Percentiles rank a stretch among this genome's conserved stretches.
These are phyloP conservation scores for Lentinula edodes DNA, from an alignment of 768 basidiomycete species.

Conservation along the genomic window DNA sequence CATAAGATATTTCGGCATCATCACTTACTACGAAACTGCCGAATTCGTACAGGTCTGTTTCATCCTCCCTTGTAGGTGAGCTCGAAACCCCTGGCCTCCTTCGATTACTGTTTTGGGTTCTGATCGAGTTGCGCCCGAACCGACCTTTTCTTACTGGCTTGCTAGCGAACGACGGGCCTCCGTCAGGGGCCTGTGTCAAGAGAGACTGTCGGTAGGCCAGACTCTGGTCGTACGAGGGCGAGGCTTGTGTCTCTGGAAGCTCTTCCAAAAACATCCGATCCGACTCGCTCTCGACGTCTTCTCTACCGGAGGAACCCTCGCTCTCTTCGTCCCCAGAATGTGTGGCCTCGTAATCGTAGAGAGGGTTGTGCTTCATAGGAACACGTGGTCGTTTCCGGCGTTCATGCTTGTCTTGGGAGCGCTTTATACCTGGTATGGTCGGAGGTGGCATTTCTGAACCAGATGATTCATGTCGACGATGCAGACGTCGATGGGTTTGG, in stretches of 20 bases:
- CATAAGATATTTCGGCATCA: constrained; percentile 60
- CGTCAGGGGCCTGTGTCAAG: constrained; percentile 57
- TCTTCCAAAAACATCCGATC: constrained; percentile 65
- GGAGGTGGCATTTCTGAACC: constrained; percentile 4
- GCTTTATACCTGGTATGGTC: constrained; percentile 11
- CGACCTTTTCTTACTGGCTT: constrained; percentile 41
- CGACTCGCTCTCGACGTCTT: constrained; percentile 56
- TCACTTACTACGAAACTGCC: constrained; percentile 83
- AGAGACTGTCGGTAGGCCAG: constrained; percentile 67
- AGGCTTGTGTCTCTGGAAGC: constrained; percentile 59
- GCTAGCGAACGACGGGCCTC: constrained; percentile 49
- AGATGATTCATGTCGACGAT: constrained; percentile 19
- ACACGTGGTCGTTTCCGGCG: constrained; percentile 16
- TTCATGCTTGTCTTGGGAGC: constrained; percentile 1
- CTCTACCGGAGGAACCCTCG: constrained; percentile 51
- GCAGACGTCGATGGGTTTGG: constrained; percentile 2
- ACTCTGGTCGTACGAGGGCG: constrained; percentile 70
- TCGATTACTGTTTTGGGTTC: constrained; percentile 14
- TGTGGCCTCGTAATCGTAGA: constrained; percentile 64
- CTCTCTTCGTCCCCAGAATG: constrained; percentile 82
- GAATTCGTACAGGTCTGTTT: constrained; percentile 58
- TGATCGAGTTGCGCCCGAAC: constrained; percentile 31
- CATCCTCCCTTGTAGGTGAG: constrained; percentile 51
- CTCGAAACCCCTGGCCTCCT: constrained; percentile 39
- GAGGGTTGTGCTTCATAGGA: constrained; percentile 23